phyloP scores from a whole-genome alignment of 345 rosid genomes.

The Melaleuca alternifolia region DNA sequence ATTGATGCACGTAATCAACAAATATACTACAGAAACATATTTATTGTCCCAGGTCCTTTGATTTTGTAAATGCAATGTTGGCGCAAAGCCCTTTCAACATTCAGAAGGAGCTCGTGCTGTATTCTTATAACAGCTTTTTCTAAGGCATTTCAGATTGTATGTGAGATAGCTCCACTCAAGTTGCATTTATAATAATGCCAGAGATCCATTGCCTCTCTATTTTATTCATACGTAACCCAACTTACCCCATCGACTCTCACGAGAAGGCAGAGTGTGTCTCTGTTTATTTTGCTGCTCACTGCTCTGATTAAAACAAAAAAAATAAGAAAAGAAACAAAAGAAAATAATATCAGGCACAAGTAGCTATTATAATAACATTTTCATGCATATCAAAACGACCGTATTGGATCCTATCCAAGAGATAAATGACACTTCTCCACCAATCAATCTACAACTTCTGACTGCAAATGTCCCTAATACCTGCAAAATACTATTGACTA shows the following conservation, averaged over 20 bases:
- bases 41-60: neutral
- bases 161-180: neutral
- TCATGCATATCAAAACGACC: neutral
- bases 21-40: neutral
- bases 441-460: neutral
- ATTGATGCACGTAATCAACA: neutral
- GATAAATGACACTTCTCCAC: neutral
- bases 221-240: neutral
- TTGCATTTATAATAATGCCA: neutral
- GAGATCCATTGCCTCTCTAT: neutral
- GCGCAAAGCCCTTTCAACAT: neutral
- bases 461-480: neutral
- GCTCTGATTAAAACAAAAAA: slow-evolving; percentile 32
- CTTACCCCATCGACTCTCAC: slow-evolving; percentile 53
- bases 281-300: slow-evolving; percentile 52
- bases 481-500: neutral
- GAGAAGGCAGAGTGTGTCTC: slow-evolving; percentile 59
- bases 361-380: neutral
- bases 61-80: neutral
- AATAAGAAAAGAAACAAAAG: neutral
- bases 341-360: neutral
- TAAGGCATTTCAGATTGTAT: neutral
- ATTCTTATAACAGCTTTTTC: neutral
- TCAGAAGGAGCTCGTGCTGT: neutral
- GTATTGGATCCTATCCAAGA: neutral